These are phyloP conservation scores for Eimeria nieschulzi DNA, from an alignment of 169 alveolate genomes.

Conservation along the genomic window DNA sequence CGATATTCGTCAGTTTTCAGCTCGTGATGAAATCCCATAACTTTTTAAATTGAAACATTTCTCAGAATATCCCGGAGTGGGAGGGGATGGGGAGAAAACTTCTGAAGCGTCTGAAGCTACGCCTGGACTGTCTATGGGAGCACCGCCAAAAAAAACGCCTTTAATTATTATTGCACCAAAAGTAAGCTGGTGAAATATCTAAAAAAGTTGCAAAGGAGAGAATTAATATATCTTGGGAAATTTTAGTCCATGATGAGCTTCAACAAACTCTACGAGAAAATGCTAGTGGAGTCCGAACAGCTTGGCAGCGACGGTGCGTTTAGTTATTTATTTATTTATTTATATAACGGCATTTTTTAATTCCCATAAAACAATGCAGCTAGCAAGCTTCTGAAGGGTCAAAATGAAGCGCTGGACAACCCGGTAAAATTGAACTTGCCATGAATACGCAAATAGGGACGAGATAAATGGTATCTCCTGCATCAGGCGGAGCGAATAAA, in stretches of 20 bases:
- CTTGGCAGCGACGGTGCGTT: conserved; percentile 52
- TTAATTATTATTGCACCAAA: conserved; percentile 58
- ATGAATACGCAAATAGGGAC: too few species aligned
- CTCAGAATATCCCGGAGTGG: conserved; percentile 26
- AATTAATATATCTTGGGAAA: background rate
- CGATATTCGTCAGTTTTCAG: conserved; percentile 22
- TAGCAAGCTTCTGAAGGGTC: conserved; percentile 55
- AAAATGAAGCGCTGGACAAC: conserved; percentile 51
- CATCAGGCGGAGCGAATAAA: conserved; percentile 68
- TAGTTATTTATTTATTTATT: too few species aligned
- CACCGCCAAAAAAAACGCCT: conserved; percentile 33
- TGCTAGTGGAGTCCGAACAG: conserved; percentile 50
- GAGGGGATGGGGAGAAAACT: background rate
- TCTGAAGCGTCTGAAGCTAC: conserved; percentile 25
- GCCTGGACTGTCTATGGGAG: conserved; percentile 12
- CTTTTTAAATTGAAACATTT: background rate
- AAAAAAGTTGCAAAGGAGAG: background rate
- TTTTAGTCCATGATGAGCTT: conserved; percentile 69
- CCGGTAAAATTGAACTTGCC: conserved; percentile 19
- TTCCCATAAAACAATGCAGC: conserved; percentile 8
- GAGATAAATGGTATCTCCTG: too few species aligned
- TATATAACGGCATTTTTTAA: background rate
- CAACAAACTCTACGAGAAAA: conserved; percentile 69
- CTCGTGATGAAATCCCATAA: too few species aligned
- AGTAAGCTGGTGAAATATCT: background rate